phyloP scores from a whole-genome alignment of 179 eudicot species.

The Silene coronaria region DNA sequence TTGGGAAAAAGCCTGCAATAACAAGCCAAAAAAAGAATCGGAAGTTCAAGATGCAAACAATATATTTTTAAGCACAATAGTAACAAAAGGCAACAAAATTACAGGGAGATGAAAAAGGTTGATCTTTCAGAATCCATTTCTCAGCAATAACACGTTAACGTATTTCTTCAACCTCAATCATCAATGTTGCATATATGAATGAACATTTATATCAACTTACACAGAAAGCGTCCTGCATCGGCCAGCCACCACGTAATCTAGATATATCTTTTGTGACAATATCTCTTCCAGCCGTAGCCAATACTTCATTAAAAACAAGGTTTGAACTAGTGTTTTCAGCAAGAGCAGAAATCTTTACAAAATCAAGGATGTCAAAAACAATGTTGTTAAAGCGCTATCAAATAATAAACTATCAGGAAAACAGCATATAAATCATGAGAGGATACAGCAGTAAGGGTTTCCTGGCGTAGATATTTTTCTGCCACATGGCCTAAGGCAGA shows the following conservation, averaged over 20 bases:
- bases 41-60: neutral
- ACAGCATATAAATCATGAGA: slow-evolving; percentile 13
- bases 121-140: neutral
- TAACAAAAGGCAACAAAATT: neutral
- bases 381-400: neutral
- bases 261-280: slow-evolving; percentile 93
- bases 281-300: slow-evolving; percentile 84
- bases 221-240: slow-evolving; percentile 92
- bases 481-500: slow-evolving; percentile 67
- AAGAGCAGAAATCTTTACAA: slow-evolving; percentile 58
- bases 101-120: neutral
- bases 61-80: neutral
- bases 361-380: slow-evolving; percentile 39
- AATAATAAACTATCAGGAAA: neutral
- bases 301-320: slow-evolving; percentile 81
- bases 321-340: slow-evolving; percentile 80
- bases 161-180: neutral
- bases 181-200: neutral
- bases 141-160: neutral
- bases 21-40: neutral
- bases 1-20: slow-evolving; percentile 82
- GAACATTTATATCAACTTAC: slow-evolving; percentile 42
- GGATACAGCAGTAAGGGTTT: slow-evolving; percentile 94
- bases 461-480: slow-evolving; percentile 90
- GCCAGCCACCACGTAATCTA: slow-evolving; percentile 98